Percentiles rank a stretch among this genome's conserved stretches.
Evolutionary conservation across 257 asterid genomes (phyloP).

Genomic region (Paulownia fortunei): DNA sequence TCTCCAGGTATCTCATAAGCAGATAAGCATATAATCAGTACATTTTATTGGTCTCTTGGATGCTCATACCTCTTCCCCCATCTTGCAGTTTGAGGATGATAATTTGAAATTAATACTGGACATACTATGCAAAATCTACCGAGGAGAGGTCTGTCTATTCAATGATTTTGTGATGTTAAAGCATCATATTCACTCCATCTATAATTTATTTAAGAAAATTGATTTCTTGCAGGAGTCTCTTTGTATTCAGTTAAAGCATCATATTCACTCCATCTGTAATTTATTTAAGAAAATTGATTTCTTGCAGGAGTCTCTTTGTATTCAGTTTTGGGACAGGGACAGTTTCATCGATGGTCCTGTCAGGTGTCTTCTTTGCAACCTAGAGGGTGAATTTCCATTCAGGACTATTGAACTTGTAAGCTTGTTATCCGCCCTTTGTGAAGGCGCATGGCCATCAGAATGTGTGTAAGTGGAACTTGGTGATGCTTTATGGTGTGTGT

Average conservation of each 20-base stretch:
- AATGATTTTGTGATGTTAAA: constrained; percentile 21
- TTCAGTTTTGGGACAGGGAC: constrained; percentile 93
- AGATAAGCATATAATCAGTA: constrained; percentile 15
- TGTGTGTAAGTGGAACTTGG: constrained; percentile 81
- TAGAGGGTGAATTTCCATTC: constrained; percentile 92
- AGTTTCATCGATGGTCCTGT: constrained; percentile 94
- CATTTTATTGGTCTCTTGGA: constrained; percentile 28
- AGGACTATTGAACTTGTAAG: constrained; percentile 68
- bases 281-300: constrained; percentile 33
- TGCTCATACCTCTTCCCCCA: constrained; percentile 29
- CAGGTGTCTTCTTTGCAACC: constrained; percentile 83
- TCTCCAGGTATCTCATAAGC: constrained; percentile 70
- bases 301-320: constrained; percentile 88
- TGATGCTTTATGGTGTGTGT: constrained; percentile 13
- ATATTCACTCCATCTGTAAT: too few relatives aligned
- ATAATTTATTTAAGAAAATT: constrained; percentile 34
- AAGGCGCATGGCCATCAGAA: constrained; percentile 94
- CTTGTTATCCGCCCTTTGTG: constrained; percentile 81
- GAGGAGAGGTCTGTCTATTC: constrained; percentile 81
- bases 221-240: constrained; percentile 79
- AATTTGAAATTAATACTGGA: constrained; percentile 79
- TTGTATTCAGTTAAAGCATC: constrained; percentile 88
- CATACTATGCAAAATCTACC: constrained; percentile 79
- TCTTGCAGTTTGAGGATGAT: constrained; percentile 74
- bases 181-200: constrained; percentile 14